A percentile compares a stretch with the other conserved stretches of the same genome.
Evolutionary conservation across 805 yeast genomes (phyloP).

Genomic region (Ogataea naganishii): DNA sequence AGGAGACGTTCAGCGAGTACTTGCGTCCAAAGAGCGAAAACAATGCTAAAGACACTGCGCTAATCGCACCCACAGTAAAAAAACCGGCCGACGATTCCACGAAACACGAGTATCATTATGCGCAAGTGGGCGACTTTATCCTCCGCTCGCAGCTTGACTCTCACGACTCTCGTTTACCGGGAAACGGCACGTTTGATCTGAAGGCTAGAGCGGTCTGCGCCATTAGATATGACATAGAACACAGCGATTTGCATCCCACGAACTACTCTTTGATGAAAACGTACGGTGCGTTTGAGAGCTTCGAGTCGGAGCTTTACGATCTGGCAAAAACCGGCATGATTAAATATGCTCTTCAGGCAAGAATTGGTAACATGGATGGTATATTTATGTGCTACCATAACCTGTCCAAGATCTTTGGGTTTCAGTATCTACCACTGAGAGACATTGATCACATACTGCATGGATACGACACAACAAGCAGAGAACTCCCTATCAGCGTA

Average conservation of each 20-base stretch:
- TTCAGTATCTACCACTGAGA: constrained; percentile 72
- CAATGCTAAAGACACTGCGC: no score
- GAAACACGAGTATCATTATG: constrained; percentile 52
- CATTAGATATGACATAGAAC: constrained; percentile 66
- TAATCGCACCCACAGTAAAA: constrained; percentile 3
- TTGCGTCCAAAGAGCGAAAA: no score
- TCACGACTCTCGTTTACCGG: constrained; percentile 66
- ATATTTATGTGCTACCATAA: constrained; percentile 90
- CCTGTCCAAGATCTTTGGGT: constrained; percentile 73
- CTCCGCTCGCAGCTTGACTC: constrained; percentile 92
- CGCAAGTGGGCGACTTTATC: constrained; percentile 56
- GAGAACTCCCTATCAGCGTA: constrained; percentile 15
- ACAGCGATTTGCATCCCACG: constrained; percentile 43
- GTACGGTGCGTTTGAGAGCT: constrained; percentile 68
- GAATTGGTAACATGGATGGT: constrained; percentile 96
- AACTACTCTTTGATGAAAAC: constrained; percentile 58
- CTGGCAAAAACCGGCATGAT: constrained; percentile 66
- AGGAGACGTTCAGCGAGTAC: constrained; percentile 38
- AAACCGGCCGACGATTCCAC: constrained; percentile 4
- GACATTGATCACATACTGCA: constrained; percentile 64
- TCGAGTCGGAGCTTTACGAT: constrained; percentile 71
- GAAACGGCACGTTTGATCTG: constrained; percentile 85
- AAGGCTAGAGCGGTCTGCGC: constrained; percentile 90
- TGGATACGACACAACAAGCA: constrained; percentile 20
- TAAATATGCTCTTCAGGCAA: constrained; percentile 84